Evolutionary conservation across 2,329 filamentous ascomycete species (phyloP).

Genomic region (Alternaria ventricosa): DNA sequence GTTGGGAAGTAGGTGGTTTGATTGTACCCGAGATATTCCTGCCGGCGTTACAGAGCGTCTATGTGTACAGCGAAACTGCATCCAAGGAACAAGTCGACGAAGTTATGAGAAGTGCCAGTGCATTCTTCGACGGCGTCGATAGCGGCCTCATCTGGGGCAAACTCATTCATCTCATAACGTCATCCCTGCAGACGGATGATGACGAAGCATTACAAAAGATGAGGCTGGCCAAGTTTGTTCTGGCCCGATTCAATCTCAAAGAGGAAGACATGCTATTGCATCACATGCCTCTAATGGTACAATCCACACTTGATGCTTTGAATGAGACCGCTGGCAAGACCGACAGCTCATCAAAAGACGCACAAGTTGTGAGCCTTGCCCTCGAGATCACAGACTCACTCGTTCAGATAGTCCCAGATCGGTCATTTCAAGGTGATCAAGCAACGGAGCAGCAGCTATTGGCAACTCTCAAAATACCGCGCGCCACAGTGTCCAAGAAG

Average conservation of each 20-base stretch:
- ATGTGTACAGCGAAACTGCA: constrained; percentile 71
- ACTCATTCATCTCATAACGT: constrained; percentile 69
- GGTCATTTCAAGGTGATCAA: constrained; percentile 31
- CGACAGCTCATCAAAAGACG: constrained; percentile 8
- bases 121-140: constrained; percentile 97
- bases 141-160: constrained; percentile 92
- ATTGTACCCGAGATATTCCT: constrained; percentile 90
- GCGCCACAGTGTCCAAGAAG: constrained; percentile 21
- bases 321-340: constrained; percentile 38
- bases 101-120: constrained; percentile 88
- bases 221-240: constrained; percentile 78
- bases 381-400: constrained; percentile 49
- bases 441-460: constrained; percentile 11
- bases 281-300: constrained; percentile 78
- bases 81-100: constrained; percentile 78
- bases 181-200: constrained; percentile 56
- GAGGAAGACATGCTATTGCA: constrained; percentile 95
- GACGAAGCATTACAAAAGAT: constrained; percentile 66
- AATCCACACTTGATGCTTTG: constrained; percentile 65
- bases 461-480: constrained; percentile 7
- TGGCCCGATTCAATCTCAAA: constrained; percentile 86
- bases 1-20: constrained; percentile 93
- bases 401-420: constrained; percentile 46
- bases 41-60: constrained; percentile 80
- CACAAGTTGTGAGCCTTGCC: constrained; percentile 32